These are phyloP conservation scores for Strobilomyces dryophilus DNA, from an alignment of 768 basidiomycete genomes.

Conservation along the genomic window DNA sequence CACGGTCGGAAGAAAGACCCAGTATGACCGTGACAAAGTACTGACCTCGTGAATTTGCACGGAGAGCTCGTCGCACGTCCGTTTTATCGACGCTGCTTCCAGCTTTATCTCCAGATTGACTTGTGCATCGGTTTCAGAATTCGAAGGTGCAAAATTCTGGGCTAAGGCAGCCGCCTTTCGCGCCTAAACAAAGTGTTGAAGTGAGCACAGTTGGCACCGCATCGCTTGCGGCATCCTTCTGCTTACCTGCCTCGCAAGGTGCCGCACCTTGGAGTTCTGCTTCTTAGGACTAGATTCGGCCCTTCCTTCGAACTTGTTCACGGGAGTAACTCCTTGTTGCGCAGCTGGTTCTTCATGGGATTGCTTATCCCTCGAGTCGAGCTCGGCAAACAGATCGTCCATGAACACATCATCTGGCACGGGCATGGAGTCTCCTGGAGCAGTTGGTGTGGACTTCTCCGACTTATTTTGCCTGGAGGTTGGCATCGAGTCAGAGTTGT, in stretches of 20 bases:
- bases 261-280: conserved; percentile 58
- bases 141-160: conserved; percentile 45
- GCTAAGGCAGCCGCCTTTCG: conserved; percentile 66
- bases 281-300: conserved; percentile 33
- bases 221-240: background rate
- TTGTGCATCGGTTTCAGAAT: conserved; percentile 57
- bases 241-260: conserved; percentile 67
- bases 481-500: conserved; percentile 4
- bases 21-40: background rate
- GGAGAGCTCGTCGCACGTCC: conserved; percentile 60
- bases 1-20: background rate
- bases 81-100: conserved; percentile 61
- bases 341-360: conserved; percentile 39
- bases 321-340: conserved; percentile 38
- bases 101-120: conserved; percentile 62
- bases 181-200: conserved; percentile 41
- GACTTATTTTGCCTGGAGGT: conserved; percentile 52
- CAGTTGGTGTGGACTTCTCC: conserved; percentile 41
- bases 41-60: conserved; percentile 64
- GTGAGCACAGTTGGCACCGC: background rate
- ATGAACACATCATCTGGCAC: conserved; percentile 52
- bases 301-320: conserved; percentile 19
- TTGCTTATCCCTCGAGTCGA: conserved; percentile 57
- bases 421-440: conserved; percentile 16
- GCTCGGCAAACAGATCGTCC: conserved; percentile 72